phyloP scores from a whole-genome alignment of 306 rosid genomes.

The Prinsepia uniflora region DNA sequence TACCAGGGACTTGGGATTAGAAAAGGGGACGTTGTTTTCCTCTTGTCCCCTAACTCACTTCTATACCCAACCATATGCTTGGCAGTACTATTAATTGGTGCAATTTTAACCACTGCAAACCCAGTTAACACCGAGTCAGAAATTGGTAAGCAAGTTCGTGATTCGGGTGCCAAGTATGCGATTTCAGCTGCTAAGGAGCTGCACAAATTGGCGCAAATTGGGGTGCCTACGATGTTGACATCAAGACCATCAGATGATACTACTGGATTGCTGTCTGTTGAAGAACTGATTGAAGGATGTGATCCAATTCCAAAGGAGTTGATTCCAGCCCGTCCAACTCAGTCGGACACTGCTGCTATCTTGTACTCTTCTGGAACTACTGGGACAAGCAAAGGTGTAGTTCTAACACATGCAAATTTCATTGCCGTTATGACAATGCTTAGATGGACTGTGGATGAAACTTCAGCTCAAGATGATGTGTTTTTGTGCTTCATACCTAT shows the following conservation, averaged over 20 bases:
- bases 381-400: slow-evolving; percentile 78
- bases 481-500: slow-evolving; percentile 83
- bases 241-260: slow-evolving; percentile 21
- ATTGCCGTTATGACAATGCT: slow-evolving; percentile 45
- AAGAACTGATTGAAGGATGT: slow-evolving; percentile 67
- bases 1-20: slow-evolving; percentile 55
- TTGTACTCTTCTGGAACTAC: slow-evolving; percentile 92
- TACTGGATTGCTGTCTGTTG: slow-evolving; percentile 34
- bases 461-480: slow-evolving; percentile 48
- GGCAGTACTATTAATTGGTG: slow-evolving; percentile 72
- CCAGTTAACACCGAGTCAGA: slow-evolving; percentile 67
- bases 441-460: slow-evolving; percentile 47
- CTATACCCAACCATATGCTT: slow-evolving; percentile 62
- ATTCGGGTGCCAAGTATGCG: slow-evolving; percentile 70
- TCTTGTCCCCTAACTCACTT: slow-evolving; percentile 63
- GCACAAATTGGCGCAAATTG: slow-evolving; percentile 53
- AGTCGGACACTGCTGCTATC: slow-evolving; percentile 76
- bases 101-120: slow-evolving; percentile 68
- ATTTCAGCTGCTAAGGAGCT: slow-evolving; percentile 65
- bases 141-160: slow-evolving; percentile 59
- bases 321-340: slow-evolving; percentile 35
- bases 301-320: slow-evolving; percentile 39
- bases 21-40: slow-evolving; percentile 72
- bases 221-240: slow-evolving; percentile 58
- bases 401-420: slow-evolving; percentile 70